These are phyloP conservation scores for Suillus subalutaceus DNA, from an alignment of 768 basidiomycete genomes.

Conservation along the genomic window DNA sequence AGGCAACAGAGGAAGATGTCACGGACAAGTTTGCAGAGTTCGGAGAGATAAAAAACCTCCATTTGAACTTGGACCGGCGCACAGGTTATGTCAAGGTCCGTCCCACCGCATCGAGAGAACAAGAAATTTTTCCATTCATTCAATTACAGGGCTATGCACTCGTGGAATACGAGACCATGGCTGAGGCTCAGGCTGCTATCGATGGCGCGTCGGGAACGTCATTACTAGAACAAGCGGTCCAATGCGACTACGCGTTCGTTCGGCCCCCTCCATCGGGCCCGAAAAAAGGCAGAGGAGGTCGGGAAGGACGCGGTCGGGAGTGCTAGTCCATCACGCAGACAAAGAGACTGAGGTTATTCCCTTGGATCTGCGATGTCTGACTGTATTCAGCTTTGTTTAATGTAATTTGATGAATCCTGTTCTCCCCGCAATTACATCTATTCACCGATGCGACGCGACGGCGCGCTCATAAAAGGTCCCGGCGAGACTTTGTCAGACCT, in stretches of 20 bases:
- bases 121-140: slow-evolving; percentile 10
- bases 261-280: slow-evolving; percentile 82
- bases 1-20: slow-evolving; percentile 96
- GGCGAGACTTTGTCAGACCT: too few relatives aligned
- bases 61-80: slow-evolving; percentile 93
- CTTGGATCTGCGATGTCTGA: background rate
- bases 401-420: slow-evolving; percentile 20
- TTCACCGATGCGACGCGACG: slow-evolving; percentile 25
- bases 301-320: slow-evolving; percentile 70
- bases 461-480: background rate
- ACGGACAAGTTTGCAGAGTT: slow-evolving; percentile 96
- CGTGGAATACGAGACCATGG: slow-evolving; percentile 95
- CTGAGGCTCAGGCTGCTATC: slow-evolving; percentile 93
- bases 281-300: slow-evolving; percentile 68
- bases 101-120: background rate
- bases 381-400: slow-evolving; percentile 1
- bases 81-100: slow-evolving; percentile 98
- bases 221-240: slow-evolving; percentile 82
- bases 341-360: slow-evolving; percentile 20
- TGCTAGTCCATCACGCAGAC: slow-evolving; percentile 75
- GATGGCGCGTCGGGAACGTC: slow-evolving; percentile 83
- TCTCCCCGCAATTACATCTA: slow-evolving; percentile 27
- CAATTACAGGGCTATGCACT: slow-evolving; percentile 88
- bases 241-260: slow-evolving; percentile 93
- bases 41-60: slow-evolving; percentile 97